Evolutionary conservation across 345 rosid species (phyloP), one percentile per base, ranked within the genome.

Genomic region (Geranium rotundifolium): DNA sequence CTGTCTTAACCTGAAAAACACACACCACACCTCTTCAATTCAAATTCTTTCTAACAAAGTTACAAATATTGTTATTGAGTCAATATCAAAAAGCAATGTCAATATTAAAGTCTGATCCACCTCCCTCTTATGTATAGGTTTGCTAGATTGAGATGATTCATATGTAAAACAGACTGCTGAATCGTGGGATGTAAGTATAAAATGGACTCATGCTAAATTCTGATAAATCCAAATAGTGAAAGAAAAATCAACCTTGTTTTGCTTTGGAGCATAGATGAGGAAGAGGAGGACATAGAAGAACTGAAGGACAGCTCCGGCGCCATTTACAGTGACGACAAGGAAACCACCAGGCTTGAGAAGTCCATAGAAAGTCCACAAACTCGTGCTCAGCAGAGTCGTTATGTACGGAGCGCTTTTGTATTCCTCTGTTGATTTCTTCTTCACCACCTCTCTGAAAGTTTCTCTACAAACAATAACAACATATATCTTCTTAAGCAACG

Each of bases 281-380:
- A 75, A 85, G 41, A 81, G 74, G 30, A 62, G 41, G 60, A 82
- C 84, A 60, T 85, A 85, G 58, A 68, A 56, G 54, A 71, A 62
- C 63, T 85, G 91, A 60, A 81, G 57, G 57, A 67, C 18, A 8
- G 73, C 71, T 10, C 91, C 91, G 0, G 79, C 77, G 0, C 81
- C 80, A 54, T 82, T 85, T 4, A 82, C 82, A 0, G 91, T 82
- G 14, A 71, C 27, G 4, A 82, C 63, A 20, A 85, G 84, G 17
- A 82, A 66, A 16, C 85, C 85, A 0, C 70, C 79, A 0, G 90
- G 84, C 62, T 80, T 81, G 7, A 85, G 60, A 23, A 82, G 41
- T 57, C 90, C 90, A 60, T 85, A 82, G 73, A 85, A 81, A 59
- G 78, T 77, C 90, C 90, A 82, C 59, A 82, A 65, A 29, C 84